Evolutionary conservation across 2,329 filamentous ascomycete species (phyloP), one percentile per base, ranked within the genome.

Genomic region (Phialemoniopsis sp.): DNA sequence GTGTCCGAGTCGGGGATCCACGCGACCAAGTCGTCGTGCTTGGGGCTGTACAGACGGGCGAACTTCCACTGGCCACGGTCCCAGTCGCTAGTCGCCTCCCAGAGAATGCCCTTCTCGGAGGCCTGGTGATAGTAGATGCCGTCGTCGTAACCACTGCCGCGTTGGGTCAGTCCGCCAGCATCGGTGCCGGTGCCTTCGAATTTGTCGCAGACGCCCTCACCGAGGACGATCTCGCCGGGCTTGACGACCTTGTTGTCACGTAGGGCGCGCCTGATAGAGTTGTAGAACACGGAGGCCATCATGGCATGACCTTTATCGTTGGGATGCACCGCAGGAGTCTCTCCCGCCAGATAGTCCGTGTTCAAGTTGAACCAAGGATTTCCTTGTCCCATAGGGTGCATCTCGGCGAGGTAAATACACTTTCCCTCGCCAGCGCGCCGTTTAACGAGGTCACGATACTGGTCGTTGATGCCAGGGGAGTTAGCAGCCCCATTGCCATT

Each of bases 1-100:
- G 42, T 47, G 36, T 55, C 55, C 15, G 53, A 33, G 33, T 55
- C 52, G 19, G 46, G 40, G 30, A 53, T 53, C 38, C 44, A 49
- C 2, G 28, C 43, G 14, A 49, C 19, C 7, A 50, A 32, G 36
- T 47, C 46, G 31, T 50, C 47, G 12, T 31, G 31, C 9, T 40
- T 32, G 2, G 16, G 30, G 14, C 35, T 17, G 29, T 42, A 46
- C 9, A 46, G 32, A 3, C 39, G 33, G 13, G 41, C 47, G 15
- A 48, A 49, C 6, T 29, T 21, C 46, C 43, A 46, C 31, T 48
- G 47, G n/a, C 39, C 29, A 13, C 43, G 39, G 33, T 46, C 43
- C 19, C 36, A 48, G 2, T 39, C 39, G 31, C 40, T 42, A 4
- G 40, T 32, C 15, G 50, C 38, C 12, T 44, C 44, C 9, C 34